These are phyloP conservation scores for Lipomyces mesembrius DNA, from an alignment of 805 yeast genomes.

Conservation along the genomic window DNA sequence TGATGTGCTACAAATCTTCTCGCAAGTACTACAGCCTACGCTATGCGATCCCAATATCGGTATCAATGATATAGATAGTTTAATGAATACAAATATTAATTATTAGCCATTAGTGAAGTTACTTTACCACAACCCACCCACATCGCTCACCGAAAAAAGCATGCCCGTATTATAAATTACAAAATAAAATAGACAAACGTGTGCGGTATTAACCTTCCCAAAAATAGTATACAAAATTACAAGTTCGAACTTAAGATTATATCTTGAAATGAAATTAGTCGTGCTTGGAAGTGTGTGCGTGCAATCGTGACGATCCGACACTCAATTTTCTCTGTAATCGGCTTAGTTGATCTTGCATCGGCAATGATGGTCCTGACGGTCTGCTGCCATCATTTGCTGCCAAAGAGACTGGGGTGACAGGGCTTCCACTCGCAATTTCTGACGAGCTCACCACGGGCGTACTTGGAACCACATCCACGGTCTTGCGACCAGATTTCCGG, in stretches of 20 bases:
- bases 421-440: background rate
- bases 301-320: constrained; percentile 7
- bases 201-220: background rate
- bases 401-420: background rate
- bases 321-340: constrained; percentile 15
- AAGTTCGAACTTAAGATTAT: background rate
- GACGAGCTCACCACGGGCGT: background rate
- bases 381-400: constrained; percentile 5
- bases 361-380: background rate
- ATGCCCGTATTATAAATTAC: background rate
- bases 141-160: background rate
- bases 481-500: constrained; percentile 15
- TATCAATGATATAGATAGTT: background rate
- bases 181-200: background rate
- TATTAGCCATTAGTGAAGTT: background rate
- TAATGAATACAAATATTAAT: background rate
- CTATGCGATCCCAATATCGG: too few relatives aligned
- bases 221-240: background rate
- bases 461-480: background rate
- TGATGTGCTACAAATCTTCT: too few relatives aligned
- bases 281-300: background rate
- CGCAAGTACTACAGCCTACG: too few relatives aligned
- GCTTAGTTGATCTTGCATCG: constrained; percentile 6
- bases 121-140: background rate
- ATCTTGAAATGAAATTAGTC: background rate